Evolutionary conservation across 2,329 filamentous ascomycete species (phyloP).

Genomic region (Alternaria alternata): DNA sequence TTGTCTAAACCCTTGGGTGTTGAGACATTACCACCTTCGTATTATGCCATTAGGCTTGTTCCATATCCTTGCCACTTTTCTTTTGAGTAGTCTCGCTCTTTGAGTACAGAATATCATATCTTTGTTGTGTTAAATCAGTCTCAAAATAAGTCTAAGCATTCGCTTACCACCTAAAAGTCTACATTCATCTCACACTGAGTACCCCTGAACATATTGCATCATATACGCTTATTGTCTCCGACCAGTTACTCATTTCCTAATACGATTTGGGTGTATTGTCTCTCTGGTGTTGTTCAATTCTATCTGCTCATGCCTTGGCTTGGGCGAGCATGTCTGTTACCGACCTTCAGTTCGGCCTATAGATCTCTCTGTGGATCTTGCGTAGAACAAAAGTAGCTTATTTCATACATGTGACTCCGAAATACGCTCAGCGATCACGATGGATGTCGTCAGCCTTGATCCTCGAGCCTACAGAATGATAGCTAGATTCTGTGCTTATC

Average conservation of each 20-base stretch:
- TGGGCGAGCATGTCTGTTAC: not conserved
- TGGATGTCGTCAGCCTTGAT: no score
- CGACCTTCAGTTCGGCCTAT: no score
- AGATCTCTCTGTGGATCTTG: no score
- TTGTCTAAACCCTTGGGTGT: rapidly evolving
- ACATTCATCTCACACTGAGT: not conserved
- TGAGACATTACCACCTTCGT: rapidly evolving
- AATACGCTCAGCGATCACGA: no score
- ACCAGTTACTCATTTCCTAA: not conserved
- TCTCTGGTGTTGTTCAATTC: not conserved
- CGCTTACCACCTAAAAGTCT: not conserved
- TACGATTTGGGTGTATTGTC: rapidly evolving
- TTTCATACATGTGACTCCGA: no score
- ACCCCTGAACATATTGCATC: not conserved
- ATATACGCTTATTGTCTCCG: not conserved
- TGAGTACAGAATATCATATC: not conserved
- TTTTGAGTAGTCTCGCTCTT: not conserved
- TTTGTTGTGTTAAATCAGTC: not conserved
- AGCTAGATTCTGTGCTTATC: not conserved
- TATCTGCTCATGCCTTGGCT: not conserved
- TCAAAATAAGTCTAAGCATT: not conserved
- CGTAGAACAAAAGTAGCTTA: no score
- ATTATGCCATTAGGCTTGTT: not conserved
- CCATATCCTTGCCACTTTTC: not conserved
- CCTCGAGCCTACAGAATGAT: not conserved